Conservation (phyloP, 1,139 yeast species). For the Yamadazyma sp. region DNA sequence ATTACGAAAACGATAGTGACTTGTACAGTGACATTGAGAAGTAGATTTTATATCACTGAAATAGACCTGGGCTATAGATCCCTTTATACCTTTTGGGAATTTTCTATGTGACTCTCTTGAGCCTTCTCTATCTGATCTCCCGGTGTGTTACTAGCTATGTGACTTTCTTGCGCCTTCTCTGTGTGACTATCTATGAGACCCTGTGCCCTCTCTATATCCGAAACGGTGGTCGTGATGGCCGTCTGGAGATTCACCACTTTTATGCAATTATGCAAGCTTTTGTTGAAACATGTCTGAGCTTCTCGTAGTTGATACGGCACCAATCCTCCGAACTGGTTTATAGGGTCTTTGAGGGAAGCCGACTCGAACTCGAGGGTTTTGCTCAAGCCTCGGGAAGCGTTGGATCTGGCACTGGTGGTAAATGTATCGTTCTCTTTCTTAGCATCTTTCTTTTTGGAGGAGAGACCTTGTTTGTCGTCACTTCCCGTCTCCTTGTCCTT, state of each 20-base stretch:
- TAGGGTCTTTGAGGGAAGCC: slow-evolving; percentile 32
- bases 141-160: too few relatives aligned
- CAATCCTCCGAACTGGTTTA: slow-evolving; percentile 51
- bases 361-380: not conserved
- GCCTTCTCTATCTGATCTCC: too few relatives aligned
- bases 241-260: slow-evolving; percentile 26
- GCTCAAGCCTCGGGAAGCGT: not conserved
- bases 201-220: not conserved
- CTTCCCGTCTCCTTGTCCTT: slow-evolving; percentile 5
- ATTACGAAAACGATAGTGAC: slow-evolving; percentile 51
- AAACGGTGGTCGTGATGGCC: slow-evolving; percentile 11
- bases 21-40: slow-evolving; percentile 45
- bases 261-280: slow-evolving; percentile 29
- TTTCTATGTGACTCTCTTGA: too few relatives aligned
- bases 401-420: not conserved
- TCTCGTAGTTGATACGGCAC: slow-evolving; percentile 43
- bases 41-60: too few relatives aligned
- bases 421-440: not conserved
- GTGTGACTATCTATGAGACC: not conserved
- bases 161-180: too few relatives aligned
- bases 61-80: too few relatives aligned
- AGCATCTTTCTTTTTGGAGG: not conserved
- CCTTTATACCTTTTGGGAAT: too few relatives aligned
- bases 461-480: not conserved
- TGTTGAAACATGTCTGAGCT: slow-evolving; percentile 38